Conservation (phyloP, 257 asterid species). For the Eucommia ulmoides region DNA sequence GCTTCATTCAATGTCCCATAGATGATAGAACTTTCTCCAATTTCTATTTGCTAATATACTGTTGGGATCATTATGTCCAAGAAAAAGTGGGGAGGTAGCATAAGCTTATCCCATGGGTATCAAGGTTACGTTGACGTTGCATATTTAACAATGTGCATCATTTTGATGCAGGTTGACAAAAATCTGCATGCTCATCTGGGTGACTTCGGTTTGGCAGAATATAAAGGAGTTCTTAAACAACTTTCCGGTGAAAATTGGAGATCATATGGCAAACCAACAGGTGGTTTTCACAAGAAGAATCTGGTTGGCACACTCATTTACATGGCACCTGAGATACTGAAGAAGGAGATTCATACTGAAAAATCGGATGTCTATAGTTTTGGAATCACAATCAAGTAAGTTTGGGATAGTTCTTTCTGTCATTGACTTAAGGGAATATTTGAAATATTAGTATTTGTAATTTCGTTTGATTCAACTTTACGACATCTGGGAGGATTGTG, state of each 20-base stretch:
- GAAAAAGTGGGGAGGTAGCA: too few relatives aligned
- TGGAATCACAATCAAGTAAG: conserved; percentile 81
- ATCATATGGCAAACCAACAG: conserved; percentile 92
- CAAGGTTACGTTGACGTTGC: too few relatives aligned
- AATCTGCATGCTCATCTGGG: conserved; percentile 61
- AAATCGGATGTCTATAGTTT: conserved; percentile 94
- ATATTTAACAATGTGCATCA: too few relatives aligned
- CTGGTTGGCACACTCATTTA: conserved; percentile 96
- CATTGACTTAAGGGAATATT: neutral
- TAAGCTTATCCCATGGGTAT: too few relatives aligned
- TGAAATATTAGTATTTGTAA: conserved; percentile 5
- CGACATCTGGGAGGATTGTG: neutral
- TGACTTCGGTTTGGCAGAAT: conserved; percentile 93
- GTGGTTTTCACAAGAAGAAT: conserved; percentile 90
- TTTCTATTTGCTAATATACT: too few relatives aligned
- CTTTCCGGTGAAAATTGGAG: conserved; percentile 59
- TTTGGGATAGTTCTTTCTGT: conserved; percentile 7
- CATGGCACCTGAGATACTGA: conserved; percentile 97
- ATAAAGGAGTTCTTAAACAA: conserved; percentile 57
- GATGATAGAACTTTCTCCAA: too few relatives aligned
- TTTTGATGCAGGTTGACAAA: conserved; percentile 51
- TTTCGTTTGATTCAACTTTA: neutral
- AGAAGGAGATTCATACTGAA: conserved; percentile 77
- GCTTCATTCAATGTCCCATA: too few relatives aligned
- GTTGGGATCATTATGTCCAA: too few relatives aligned